A percentile compares a stretch with the other conserved stretches of the same genome.
Evolutionary conservation across 2,329 filamentous ascomycete species (phyloP).

Genomic region (Alternaria dauci): DNA sequence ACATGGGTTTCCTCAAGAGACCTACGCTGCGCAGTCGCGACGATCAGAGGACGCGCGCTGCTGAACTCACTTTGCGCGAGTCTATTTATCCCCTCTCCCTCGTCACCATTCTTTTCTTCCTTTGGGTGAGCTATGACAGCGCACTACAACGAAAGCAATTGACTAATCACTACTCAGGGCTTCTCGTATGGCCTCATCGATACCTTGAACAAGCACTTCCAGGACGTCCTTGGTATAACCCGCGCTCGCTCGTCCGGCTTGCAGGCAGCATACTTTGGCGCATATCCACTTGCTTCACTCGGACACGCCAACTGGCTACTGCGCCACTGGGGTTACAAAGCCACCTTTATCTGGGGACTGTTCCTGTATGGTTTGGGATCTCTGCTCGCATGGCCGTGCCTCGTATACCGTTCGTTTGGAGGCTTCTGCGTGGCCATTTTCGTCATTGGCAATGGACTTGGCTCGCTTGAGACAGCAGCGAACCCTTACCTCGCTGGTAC

Average conservation of each 20-base stretch:
- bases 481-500: constrained; percentile 54
- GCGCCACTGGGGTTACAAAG: constrained; percentile 59
- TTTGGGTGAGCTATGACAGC: constrained; percentile 59
- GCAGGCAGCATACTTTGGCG: constrained; percentile 61
- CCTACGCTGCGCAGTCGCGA: constrained; percentile 43
- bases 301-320: constrained; percentile 60
- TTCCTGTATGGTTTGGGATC: constrained; percentile 65
- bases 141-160: background rate
- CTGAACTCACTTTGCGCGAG: constrained; percentile 71
- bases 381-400: constrained; percentile 67
- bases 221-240: constrained; percentile 55
- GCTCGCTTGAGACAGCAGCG: constrained; percentile 66
- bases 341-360: constrained; percentile 61
- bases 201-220: constrained; percentile 61
- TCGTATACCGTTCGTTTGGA: constrained; percentile 63
- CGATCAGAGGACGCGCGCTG: constrained; percentile 60
- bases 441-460: constrained; percentile 61
- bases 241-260: constrained; percentile 56
- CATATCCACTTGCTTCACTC: constrained; percentile 59
- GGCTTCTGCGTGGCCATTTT: constrained; percentile 69
- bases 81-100: constrained; percentile 72
- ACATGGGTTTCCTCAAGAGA: constrained; percentile 45
- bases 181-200: constrained; percentile 67
- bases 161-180: constrained; percentile 43
- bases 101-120: constrained; percentile 71